Evolutionary conservation across 768 basidiomycete genomes (phyloP), one percentile per base, ranked within the genome.

Genomic region (Amanita inopinata): DNA sequence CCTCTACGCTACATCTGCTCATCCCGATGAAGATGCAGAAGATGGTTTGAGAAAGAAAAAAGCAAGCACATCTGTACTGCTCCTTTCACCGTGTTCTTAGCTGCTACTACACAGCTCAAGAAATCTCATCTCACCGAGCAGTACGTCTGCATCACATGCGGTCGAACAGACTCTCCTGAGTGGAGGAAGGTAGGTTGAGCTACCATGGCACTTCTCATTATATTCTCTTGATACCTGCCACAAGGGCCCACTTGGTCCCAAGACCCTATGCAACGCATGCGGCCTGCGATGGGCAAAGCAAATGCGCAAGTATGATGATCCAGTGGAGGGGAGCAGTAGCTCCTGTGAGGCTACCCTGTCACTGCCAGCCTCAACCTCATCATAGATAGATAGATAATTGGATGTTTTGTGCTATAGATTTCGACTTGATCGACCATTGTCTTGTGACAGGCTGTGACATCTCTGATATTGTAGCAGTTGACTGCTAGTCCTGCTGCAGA

Each of bases 261-360:
- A 97, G 65, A 96, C 94, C n/a, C 64, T 97, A 3, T 97, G 94
- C 68, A 96, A 97, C 61, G 92, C 92, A 2, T 96, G 94, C 51
- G 93, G 93, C 18, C 63, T 98, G 30, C 74, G 92, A 41, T 94
- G 90, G 88, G 92, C 92, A 20, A 94, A 96, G 47, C 68, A 69
- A 50, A 62, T 62, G 51, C 61, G 67, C 23, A 69, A 62, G 49
- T 52, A 45, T 9, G 67, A 70, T 37, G 66, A 70, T 30, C 49
- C 61, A 7, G 38, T 42, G 5, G 57, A 59, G 24, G 52, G 47
- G 5, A 2, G 18, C 7, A 28, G 7, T 23, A 41, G 20, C 18
- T 37, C 35, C 6, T 17, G 12, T 33, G 40, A 43, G 7, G 3
- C 27, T 8, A 22, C 25, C 30, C 15, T 37, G 18, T 37, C 35